These are phyloP conservation scores for Pseudogymnoascus sp. DNA, from an alignment of 2,329 filamentous ascomycete genomes.

Conservation along the genomic window DNA sequence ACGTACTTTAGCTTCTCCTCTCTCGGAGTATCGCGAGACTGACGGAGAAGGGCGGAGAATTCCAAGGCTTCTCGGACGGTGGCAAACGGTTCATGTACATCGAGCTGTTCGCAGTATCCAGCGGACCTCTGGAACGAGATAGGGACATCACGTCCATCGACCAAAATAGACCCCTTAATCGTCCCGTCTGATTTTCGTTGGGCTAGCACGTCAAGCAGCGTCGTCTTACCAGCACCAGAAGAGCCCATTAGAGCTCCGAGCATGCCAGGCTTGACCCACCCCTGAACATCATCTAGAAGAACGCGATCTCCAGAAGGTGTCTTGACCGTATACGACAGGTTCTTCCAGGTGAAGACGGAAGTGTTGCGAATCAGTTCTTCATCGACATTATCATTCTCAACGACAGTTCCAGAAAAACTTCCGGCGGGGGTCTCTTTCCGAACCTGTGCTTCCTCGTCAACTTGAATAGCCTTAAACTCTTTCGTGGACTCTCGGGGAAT, in stretches of 20 bases:
- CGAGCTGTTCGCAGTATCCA: constrained; percentile 86
- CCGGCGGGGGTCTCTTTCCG: constrained; percentile 14
- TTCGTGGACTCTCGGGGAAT: background rate
- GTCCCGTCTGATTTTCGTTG: constrained; percentile 84
- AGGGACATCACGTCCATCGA: constrained; percentile 61
- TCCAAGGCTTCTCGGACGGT: constrained; percentile 84
- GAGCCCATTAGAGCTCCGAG: constrained; percentile 56
- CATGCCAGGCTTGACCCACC: constrained; percentile 69
- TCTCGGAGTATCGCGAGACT: constrained; percentile 63
- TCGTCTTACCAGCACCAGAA: constrained; percentile 76
- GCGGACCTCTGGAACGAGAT: constrained; percentile 70
- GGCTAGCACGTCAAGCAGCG: constrained; percentile 75
- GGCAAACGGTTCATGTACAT: constrained; percentile 74
- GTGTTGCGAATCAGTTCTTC: constrained; percentile 52
- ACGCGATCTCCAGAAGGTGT: constrained; percentile 54
- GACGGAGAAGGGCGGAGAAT: constrained; percentile 83
- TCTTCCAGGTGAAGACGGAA: constrained; percentile 67
- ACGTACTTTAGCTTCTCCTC: constrained; percentile 78
- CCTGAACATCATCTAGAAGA: constrained; percentile 72
- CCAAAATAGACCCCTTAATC: constrained; percentile 73
- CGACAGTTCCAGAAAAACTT: constrained; percentile 15
- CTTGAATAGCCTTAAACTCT: background rate
- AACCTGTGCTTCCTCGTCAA: constrained; percentile 15
- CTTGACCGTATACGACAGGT: constrained; percentile 61
- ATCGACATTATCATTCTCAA: constrained; percentile 22